Conservation (phyloP, 805 yeast species). For the Barnettozyma siamensis region DNA sequence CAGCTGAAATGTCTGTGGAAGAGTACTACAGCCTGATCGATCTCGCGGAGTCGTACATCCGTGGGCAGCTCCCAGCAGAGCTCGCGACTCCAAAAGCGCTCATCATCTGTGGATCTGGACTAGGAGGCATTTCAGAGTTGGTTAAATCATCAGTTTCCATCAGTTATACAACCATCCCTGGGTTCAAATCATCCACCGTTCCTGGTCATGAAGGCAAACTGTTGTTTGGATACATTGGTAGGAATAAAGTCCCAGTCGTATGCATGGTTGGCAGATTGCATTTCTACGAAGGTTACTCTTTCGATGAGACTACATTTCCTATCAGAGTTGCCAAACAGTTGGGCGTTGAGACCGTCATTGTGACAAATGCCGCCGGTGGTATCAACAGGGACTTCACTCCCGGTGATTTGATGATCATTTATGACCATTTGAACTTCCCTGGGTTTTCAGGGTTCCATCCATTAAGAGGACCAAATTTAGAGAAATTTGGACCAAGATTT, state of each 20-base stretch:
- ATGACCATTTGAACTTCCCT: conserved; percentile 86
- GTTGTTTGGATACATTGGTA: conserved; percentile 71
- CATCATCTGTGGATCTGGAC: conserved; percentile 92
- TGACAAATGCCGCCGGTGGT: conserved; percentile 98
- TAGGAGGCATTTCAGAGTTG: conserved; percentile 72
- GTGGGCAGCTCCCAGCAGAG: conserved; percentile 3
- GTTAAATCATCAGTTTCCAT: conserved; percentile 40
- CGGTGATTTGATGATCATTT: conserved; percentile 88
- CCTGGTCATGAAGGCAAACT: conserved; percentile 86
- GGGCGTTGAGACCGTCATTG: conserved; percentile 59
- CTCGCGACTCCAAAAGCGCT: conserved; percentile 51
- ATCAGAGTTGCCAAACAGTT: conserved; percentile 65
- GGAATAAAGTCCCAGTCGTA: conserved; percentile 67
- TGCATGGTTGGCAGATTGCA: conserved; percentile 94
- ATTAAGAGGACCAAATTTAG: conserved; percentile 79
- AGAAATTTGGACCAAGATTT: conserved; percentile 78
- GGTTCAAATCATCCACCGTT: conserved; percentile 77
- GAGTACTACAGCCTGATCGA: conserved; percentile 14
- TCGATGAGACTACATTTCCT: conserved; percentile 80
- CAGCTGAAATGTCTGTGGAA: conserved; percentile 4
- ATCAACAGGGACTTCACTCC: conserved; percentile 58
- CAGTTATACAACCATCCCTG: conserved; percentile 67
- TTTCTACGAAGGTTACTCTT: conserved; percentile 86
- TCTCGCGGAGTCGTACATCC: conserved; percentile 16
- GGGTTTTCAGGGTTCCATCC: conserved; percentile 89